A percentile compares a stretch with the other conserved stretches of the same genome.
These are phyloP conservation scores for Chrysanthemum lavandulifolium DNA, from an alignment of 129 eudicot genomes.

Conservation along the genomic window DNA sequence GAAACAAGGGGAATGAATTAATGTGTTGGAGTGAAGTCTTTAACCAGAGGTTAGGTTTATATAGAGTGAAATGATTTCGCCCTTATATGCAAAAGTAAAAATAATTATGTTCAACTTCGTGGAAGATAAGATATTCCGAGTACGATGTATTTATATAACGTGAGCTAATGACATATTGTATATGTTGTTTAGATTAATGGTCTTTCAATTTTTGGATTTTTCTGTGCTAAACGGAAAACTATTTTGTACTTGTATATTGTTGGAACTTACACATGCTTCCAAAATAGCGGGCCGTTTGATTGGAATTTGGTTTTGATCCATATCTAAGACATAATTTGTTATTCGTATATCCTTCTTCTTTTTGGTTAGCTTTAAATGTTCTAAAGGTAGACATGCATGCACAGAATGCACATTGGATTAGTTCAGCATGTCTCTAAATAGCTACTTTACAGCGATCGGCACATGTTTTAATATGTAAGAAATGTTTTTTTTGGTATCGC, in stretches of 20 bases:
- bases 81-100: not conserved
- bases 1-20: not conserved
- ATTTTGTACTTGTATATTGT: not conserved
- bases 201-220: not conserved
- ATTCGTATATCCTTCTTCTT: not conserved
- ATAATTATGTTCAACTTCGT: not conserved
- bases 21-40: not conserved
- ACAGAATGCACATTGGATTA: not conserved
- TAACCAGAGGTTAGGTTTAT: not conserved
- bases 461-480: not conserved
- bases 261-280: not conserved
- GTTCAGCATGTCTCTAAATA: not conserved
- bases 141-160: not conserved
- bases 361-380: not conserved
- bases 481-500: too few species aligned
- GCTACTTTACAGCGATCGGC: not conserved
- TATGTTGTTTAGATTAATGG: slow-evolving; percentile 1
- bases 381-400: not conserved
- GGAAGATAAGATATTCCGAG: slow-evolving; percentile 1
- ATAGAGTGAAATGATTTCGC: not conserved
- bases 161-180: not conserved
- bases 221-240: not conserved
- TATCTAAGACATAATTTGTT: not conserved
- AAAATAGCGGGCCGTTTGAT: not conserved
- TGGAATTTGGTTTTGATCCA: not conserved